phyloP scores from a whole-genome alignment of 139 green algal genomes.

The Coccomyxa sp. region DNA sequence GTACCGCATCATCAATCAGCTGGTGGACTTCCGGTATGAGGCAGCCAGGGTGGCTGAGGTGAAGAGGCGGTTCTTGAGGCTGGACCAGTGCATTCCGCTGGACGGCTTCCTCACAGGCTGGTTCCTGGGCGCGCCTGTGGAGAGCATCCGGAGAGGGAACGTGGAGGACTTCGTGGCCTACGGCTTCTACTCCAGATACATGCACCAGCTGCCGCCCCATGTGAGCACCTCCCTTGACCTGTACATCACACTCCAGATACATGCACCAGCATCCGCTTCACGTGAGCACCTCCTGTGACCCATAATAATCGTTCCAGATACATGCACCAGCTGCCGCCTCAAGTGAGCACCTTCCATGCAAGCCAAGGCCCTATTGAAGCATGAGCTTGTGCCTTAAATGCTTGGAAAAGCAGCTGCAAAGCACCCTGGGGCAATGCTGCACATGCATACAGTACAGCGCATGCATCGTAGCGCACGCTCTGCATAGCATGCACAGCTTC shows the following conservation, averaged over 20 bases:
- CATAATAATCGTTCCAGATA: neutral
- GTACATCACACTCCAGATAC: no score
- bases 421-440: no score
- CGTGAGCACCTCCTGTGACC: neutral
- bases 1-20: neutral
- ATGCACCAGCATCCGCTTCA: no score
- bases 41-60: neutral
- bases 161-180: conserved; percentile 53
- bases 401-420: no score
- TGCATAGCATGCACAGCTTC: no score
- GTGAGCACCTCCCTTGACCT: no score
- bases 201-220: conserved; percentile 15
- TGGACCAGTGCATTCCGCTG: conserved; percentile 33
- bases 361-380: neutral
- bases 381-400: neutral
- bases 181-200: conserved; percentile 29
- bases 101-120: conserved; percentile 48
- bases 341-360: no score
- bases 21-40: neutral
- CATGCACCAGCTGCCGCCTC: conserved; percentile 14
- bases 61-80: conserved; percentile 37
- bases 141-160: conserved; percentile 23
- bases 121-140: conserved; percentile 30
- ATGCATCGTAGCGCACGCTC: no score
- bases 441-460: no score